These are phyloP conservation scores for Aspergillus oerlinghausenensis DNA, from an alignment of 2,329 filamentous ascomycete species.

Conservation along the genomic window DNA sequence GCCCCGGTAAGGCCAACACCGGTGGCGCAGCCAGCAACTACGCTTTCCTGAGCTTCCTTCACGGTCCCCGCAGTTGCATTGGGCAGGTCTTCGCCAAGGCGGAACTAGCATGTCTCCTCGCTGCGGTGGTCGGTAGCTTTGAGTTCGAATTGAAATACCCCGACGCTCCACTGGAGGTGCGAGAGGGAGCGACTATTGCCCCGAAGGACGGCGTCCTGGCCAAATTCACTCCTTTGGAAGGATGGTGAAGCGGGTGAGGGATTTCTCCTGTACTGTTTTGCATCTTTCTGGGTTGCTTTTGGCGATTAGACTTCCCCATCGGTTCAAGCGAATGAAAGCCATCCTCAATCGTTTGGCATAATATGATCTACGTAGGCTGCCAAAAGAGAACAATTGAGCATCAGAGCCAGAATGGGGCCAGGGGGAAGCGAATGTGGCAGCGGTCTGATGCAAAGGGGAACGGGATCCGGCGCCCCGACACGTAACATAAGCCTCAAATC, in stretches of 20 bases:
- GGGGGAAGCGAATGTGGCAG: no score
- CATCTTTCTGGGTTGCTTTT: no score
- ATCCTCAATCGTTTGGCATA: no score
- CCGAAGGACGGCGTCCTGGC: neutral
- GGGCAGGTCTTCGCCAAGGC: slow-evolving; percentile 74
- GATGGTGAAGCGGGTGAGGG: neutral
- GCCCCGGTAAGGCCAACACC: slow-evolving; percentile 48
- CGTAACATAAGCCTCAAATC: no score
- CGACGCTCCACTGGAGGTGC: neutral
- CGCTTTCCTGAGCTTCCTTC: slow-evolving; percentile 74
- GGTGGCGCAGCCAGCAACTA: slow-evolving; percentile 77
- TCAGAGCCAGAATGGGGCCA: no score
- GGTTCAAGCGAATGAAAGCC: no score
- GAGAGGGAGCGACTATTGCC: neutral
- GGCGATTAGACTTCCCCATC: no score
- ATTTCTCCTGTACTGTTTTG: neutral
- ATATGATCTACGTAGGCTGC: no score
- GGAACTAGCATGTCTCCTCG: slow-evolving; percentile 80
- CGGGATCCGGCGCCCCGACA: no score
- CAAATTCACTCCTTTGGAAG: neutral
- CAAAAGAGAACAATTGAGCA: no score
- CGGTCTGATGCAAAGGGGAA: no score
- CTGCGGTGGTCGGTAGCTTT: slow-evolving; percentile 27
- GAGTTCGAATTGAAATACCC: neutral
- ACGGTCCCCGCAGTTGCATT: slow-evolving; percentile 82